phyloP scores from a whole-genome alignment of 2,329 filamentous ascomycete species.

The Trichophyton schoenleinii region DNA sequence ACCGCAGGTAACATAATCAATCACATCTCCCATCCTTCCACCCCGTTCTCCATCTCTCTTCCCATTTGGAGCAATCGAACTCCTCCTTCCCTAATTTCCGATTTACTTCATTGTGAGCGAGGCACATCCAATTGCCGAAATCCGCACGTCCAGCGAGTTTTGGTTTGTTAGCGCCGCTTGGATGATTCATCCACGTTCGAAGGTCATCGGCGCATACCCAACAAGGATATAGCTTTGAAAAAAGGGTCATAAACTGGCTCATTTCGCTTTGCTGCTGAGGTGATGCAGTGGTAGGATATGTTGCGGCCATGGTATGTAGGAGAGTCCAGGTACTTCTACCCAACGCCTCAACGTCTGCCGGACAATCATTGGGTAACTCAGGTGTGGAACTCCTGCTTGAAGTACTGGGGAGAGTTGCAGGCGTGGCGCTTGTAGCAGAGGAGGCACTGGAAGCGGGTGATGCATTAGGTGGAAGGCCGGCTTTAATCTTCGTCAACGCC shows the following conservation, averaged over 20 bases:
- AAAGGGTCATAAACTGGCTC: constrained; percentile 61
- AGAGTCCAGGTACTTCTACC: constrained; percentile 88
- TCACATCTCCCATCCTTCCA: constrained; percentile 59
- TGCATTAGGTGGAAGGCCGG: constrained; percentile 14
- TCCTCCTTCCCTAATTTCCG: constrained; percentile 73
- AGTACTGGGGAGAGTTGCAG: not conserved
- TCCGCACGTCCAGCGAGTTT: constrained; percentile 39
- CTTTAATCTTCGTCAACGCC: constrained; percentile 31
- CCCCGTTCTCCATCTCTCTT: constrained; percentile 87
- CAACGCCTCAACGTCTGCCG: constrained; percentile 75
- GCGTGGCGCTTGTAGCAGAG: constrained; percentile 17
- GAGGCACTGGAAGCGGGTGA: constrained; percentile 18
- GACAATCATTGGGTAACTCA: constrained; percentile 54
- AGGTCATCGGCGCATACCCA: constrained; percentile 94
- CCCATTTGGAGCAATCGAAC: constrained; percentile 85
- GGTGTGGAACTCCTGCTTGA: constrained; percentile 15
- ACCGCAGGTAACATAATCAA: constrained; percentile 21
- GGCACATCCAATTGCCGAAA: constrained; percentile 40
- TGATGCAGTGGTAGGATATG: constrained; percentile 63
- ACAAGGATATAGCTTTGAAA: constrained; percentile 84
- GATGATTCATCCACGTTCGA: constrained; percentile 59
- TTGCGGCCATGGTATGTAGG: constrained; percentile 78
- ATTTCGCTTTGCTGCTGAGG: constrained; percentile 61
- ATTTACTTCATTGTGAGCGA: constrained; percentile 41
- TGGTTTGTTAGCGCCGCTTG: constrained; percentile 48